Conservation (phyloP, 202 grass and related monocot genomes). For the Setaria viridis region DNA sequence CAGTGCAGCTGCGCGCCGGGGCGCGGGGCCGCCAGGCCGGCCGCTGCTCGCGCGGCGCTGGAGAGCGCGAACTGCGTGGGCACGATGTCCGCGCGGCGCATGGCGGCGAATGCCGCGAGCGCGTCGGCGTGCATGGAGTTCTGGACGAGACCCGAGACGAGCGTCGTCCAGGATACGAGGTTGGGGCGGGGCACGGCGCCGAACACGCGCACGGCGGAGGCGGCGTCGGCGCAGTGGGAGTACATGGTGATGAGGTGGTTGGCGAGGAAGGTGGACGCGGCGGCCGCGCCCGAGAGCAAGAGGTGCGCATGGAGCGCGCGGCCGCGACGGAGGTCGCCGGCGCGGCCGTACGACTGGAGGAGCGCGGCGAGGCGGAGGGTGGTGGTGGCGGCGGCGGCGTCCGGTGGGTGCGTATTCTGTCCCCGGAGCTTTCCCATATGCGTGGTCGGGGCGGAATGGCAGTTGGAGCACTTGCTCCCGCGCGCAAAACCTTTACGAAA, state of each 20-base stretch:
- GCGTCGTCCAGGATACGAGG: constrained; percentile 62
- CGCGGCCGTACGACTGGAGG: constrained; percentile 60
- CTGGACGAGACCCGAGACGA: constrained; percentile 54
- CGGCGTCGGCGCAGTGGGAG: constrained; percentile 53
- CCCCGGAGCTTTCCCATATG: constrained; percentile 33
- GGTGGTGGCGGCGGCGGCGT: constrained; percentile 1
- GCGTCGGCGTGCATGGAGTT: constrained; percentile 52
- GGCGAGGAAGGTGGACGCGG: constrained; percentile 60
- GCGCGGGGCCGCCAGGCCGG: constrained; percentile 24
- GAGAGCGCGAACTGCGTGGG: constrained; percentile 71
- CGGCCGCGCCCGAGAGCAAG: constrained; percentile 44
- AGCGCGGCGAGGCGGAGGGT: constrained; percentile 14
- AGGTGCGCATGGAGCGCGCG: constrained; percentile 54
- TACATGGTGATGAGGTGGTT: constrained; percentile 85
- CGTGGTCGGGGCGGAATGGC: neutral
- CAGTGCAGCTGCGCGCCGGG: constrained; percentile 59
- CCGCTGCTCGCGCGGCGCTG: constrained; percentile 56
- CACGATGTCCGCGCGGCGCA: constrained; percentile 43
- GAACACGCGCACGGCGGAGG: constrained; percentile 57
- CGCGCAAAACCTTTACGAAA: no score
- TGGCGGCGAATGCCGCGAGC: constrained; percentile 54
- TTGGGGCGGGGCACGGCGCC: constrained; percentile 54
- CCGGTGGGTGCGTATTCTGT: constrained; percentile 25
- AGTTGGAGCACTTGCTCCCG: no score
- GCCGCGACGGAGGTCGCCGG: constrained; percentile 43